phyloP scores from a whole-genome alignment of 2,329 filamentous ascomycete genomes.

The Apiospora sp. region DNA sequence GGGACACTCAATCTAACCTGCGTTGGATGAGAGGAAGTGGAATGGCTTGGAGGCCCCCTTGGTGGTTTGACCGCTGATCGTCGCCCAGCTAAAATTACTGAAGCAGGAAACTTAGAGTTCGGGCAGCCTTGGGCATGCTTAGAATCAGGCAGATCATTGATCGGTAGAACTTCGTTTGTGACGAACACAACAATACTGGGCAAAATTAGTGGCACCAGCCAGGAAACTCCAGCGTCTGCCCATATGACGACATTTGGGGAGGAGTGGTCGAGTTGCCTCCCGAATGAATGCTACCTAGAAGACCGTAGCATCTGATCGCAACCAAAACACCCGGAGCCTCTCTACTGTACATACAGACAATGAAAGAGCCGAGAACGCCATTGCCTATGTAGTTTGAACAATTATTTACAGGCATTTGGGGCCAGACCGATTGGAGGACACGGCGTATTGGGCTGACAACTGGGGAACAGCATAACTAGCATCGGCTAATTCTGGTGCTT shows the following conservation, averaged over 20 bases:
- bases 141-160: background rate
- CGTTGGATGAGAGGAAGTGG: conserved; percentile 3
- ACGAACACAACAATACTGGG: background rate
- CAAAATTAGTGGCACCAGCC: background rate
- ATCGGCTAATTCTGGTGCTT: conserved; percentile 13
- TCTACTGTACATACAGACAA: background rate
- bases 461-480: background rate
- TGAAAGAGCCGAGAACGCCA: background rate
- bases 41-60: background rate
- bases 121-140: background rate
- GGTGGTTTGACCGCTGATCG: conserved; percentile 14
- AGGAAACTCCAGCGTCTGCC: background rate
- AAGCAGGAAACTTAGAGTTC: conserved; percentile 8
- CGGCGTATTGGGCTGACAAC: background rate
- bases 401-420: background rate
- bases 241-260: background rate
- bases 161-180: background rate
- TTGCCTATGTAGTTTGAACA: background rate
- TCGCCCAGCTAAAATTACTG: background rate
- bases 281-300: background rate
- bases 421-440: background rate
- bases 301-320: background rate
- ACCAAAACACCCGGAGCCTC: background rate
- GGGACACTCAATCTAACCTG: background rate
- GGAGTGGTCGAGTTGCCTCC: background rate